Evolutionary conservation across 495 filamentous ascomycete species (phyloP).

Genomic region (Diplogelasinospora grovesii): DNA sequence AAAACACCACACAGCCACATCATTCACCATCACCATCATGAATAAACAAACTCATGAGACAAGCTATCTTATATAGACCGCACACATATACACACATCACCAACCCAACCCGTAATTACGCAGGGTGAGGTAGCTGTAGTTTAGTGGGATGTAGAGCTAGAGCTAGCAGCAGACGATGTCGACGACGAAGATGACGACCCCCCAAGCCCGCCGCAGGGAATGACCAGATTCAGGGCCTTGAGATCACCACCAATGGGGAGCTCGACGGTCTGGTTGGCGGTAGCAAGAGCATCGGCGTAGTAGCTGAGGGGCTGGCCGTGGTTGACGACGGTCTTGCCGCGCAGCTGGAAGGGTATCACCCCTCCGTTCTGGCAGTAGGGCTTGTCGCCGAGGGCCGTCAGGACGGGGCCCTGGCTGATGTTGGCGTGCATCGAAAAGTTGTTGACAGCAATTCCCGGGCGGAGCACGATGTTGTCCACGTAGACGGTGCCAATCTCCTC

Average conservation of each 20-base stretch:
- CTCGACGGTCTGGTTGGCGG: slow-evolving; percentile 28
- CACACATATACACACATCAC: too few species aligned
- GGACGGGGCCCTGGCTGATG: slow-evolving; percentile 44
- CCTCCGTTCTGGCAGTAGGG: slow-evolving; percentile 43
- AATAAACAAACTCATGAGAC: too few species aligned
- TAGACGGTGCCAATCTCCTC: slow-evolving; percentile 47
- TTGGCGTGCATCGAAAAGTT: slow-evolving; percentile 46
- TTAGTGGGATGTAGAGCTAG: too few species aligned
- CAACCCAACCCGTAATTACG: too few species aligned
- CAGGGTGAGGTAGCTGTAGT: too few species aligned
- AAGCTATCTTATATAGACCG: too few species aligned
- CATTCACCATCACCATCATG: too few species aligned
- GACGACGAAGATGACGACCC: too few species aligned
- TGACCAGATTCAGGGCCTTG: slow-evolving; percentile 8
- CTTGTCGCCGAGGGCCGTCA: slow-evolving; percentile 30
- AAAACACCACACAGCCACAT: too few species aligned
- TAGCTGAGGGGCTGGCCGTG: slow-evolving; percentile 55
- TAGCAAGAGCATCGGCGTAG: slow-evolving; percentile 43
- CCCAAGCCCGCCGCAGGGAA: slow-evolving; percentile 15
- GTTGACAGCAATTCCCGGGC: slow-evolving; percentile 55
- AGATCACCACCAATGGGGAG: slow-evolving; percentile 28
- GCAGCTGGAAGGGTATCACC: slow-evolving; percentile 53
- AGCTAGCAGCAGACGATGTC: too few species aligned
- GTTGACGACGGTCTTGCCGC: slow-evolving; percentile 51
- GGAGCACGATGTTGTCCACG: slow-evolving; percentile 51